Percentiles rank a stretch among this genome's conserved stretches.
Conservation (phyloP, 169 alveolate species). For the Eimeria maxima region DNA sequence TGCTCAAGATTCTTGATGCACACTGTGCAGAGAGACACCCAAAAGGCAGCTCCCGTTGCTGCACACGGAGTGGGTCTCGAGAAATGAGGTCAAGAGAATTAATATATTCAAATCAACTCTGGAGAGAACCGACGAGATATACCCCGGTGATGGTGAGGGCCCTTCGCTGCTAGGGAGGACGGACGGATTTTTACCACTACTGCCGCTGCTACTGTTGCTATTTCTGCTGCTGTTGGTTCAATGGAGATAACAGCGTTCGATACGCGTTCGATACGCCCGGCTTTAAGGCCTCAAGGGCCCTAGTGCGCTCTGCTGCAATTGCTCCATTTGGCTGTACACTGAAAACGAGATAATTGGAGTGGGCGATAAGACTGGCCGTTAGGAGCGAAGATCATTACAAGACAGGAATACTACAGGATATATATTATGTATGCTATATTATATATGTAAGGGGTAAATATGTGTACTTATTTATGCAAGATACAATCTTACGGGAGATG, state of each 20-base stretch:
- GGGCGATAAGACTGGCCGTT: too few relatives aligned
- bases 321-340: neutral
- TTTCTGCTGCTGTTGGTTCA: neutral
- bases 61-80: neutral
- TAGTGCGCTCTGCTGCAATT: neutral
- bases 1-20: neutral
- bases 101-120: neutral
- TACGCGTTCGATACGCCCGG: neutral
- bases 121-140: too few relatives aligned
- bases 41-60: neutral
- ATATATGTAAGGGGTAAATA: too few relatives aligned
- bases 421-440: too few relatives aligned
- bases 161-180: neutral
- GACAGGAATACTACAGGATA: neutral
- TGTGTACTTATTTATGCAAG: neutral
- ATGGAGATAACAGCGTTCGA: neutral
- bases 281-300: conserved; percentile 3
- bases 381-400: neutral
- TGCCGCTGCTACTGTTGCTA: neutral
- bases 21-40: neutral
- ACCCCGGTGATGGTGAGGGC: neutral
- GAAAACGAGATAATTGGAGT: neutral
- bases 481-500: neutral
- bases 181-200: neutral
- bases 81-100: neutral